These are phyloP conservation scores for Uromyces viciae-fabae DNA, from an alignment of 1,284 basidiomycete genomes.

Conservation along the genomic window DNA sequence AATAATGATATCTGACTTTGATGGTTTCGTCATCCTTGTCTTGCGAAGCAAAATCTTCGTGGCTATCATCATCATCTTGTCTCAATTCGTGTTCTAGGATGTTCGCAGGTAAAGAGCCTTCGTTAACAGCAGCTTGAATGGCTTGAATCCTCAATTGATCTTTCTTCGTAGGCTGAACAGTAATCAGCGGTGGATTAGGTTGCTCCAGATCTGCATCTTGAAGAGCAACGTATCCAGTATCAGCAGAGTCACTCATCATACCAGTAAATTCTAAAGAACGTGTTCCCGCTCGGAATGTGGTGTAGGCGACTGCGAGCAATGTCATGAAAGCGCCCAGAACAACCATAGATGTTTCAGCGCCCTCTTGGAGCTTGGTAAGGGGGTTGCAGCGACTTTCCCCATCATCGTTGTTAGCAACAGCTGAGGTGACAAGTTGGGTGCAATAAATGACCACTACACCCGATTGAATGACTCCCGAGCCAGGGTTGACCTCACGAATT, in stretches of 20 bases:
- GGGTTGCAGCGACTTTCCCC: conserved; percentile 72
- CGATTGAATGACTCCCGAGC: conserved; percentile 89
- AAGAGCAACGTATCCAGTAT: conserved; percentile 42
- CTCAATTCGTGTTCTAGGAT: conserved; percentile 72
- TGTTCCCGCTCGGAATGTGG: conserved; percentile 90
- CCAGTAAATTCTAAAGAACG: conserved; percentile 72
- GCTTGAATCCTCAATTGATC: conserved; percentile 92
- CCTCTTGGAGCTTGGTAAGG: conserved; percentile 63
- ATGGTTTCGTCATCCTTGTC: conserved; percentile 73
- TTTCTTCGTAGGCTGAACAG: conserved; percentile 75
- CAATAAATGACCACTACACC: conserved; percentile 96
- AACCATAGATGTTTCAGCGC: conserved; percentile 73
- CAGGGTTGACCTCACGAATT: conserved; percentile 88
- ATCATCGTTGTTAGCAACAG: conserved; percentile 86
- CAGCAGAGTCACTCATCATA: conserved; percentile 31
- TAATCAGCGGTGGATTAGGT: conserved; percentile 52
- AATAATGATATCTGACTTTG: conserved; percentile 97
- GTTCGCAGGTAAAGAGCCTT: conserved; percentile 73
- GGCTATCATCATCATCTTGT: conserved; percentile 61
- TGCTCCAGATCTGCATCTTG: conserved; percentile 35
- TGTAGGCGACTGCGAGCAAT: conserved; percentile 96
- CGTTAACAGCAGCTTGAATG: conserved; percentile 88
- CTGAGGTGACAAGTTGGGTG: conserved; percentile 90
- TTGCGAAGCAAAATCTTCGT: conserved; percentile 59
- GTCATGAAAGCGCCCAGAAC: conserved; percentile 91